phyloP scores from a whole-genome alignment of 257 asterid species.

The Solanum commersonii region DNA sequence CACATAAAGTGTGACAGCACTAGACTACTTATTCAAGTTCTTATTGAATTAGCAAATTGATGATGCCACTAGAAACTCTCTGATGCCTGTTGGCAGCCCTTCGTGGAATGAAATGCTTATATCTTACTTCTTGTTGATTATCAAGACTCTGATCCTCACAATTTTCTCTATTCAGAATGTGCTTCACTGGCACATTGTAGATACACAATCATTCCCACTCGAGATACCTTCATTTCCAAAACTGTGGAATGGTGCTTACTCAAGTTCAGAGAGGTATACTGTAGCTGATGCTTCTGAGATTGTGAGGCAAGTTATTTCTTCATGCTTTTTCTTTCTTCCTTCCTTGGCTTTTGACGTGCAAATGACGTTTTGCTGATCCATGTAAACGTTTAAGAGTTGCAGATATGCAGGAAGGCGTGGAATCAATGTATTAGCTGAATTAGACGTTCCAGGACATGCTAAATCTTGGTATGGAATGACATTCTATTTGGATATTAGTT shows the following conservation, averaged over 20 bases:
- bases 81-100: neutral
- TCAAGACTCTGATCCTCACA: neutral
- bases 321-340: neutral
- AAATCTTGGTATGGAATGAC: constrained; percentile 54
- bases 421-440: constrained; percentile 75
- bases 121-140: neutral
- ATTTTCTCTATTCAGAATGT: constrained; percentile 48
- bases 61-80: neutral
- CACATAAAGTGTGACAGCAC: neutral
- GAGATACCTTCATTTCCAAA: constrained; percentile 85
- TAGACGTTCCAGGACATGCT: constrained; percentile 95
- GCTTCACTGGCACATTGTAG: constrained; percentile 98
- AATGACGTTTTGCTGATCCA: neutral
- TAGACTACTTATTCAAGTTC: neutral
- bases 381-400: constrained; percentile 3
- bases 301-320: constrained; percentile 55
- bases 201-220: constrained; percentile 87
- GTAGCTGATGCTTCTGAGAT: constrained; percentile 69
- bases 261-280: constrained; percentile 57
- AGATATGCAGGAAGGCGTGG: constrained; percentile 86
- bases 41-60: neutral
- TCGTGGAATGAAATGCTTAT: neutral
- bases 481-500: neutral
- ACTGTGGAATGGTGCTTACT: constrained; percentile 82
- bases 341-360: neutral